A percentile compares a stretch with the other conserved stretches of the same genome.
These are phyloP conservation scores for Mycena galopus DNA, from an alignment of 768 basidiomycete species.

Conservation along the genomic window DNA sequence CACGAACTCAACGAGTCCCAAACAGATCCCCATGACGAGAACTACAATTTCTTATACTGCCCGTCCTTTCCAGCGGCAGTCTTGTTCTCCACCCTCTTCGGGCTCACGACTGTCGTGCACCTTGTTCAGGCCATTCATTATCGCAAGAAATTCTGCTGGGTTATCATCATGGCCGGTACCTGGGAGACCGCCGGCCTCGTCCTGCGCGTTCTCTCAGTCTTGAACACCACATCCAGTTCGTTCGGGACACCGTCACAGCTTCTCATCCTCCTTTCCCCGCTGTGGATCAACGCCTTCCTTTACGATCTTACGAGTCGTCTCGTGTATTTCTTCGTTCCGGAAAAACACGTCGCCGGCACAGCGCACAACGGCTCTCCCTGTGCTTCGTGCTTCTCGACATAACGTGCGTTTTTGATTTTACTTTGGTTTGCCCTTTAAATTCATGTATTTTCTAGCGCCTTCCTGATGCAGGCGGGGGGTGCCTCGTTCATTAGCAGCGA, in stretches of 20 bases:
- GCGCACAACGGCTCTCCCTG: not conserved
- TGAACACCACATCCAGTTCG: not conserved
- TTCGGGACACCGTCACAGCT: not conserved
- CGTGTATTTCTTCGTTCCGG: not conserved
- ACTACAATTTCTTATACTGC: not conserved
- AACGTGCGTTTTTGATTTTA: not conserved
- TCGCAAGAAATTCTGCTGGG: not conserved
- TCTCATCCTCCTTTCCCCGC: not conserved
- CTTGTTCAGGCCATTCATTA: not conserved
- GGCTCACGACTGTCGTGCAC: not conserved
- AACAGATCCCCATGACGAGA: not conserved
- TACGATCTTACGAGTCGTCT: not conserved
- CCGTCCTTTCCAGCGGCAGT: not conserved
- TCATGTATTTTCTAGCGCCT: not conserved
- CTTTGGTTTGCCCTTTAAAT: not conserved
- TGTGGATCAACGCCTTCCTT: not conserved
- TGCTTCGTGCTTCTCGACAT: not conserved
- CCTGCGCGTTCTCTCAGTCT: not conserved
- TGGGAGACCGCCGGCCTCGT: not conserved
- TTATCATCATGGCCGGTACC: not conserved
- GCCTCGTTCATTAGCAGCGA: not conserved
- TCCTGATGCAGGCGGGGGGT: not conserved
- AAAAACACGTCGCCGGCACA: not conserved
- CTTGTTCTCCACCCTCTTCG: not conserved
- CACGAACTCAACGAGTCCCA: no score